Percentiles rank a stretch among this genome's conserved stretches.
Evolutionary conservation across 257 asterid species (phyloP).

Genomic region (Cruciata laevipes): DNA sequence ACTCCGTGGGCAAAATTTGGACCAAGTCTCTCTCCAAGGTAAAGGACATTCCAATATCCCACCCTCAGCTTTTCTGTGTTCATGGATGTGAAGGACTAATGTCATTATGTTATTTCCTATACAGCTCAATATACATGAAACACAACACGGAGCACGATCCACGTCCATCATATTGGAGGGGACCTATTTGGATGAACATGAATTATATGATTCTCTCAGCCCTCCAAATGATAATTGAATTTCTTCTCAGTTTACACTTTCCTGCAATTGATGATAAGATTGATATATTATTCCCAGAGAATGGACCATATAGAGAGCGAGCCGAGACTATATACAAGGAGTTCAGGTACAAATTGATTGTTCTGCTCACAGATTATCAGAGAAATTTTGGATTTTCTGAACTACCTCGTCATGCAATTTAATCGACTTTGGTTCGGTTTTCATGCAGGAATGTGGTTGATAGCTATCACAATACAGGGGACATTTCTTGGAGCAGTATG

Average conservation of each 20-base stretch:
- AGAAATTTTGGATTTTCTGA: neutral
- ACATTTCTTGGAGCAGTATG: constrained; percentile 93
- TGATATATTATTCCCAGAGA: constrained; percentile 39
- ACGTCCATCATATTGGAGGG: constrained; percentile 99
- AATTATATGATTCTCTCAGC: constrained; percentile 88
- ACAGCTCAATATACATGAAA: constrained; percentile 86
- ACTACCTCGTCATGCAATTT: neutral
- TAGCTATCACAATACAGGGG: constrained; percentile 68
- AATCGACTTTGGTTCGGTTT: neutral
- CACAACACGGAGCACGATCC: constrained; percentile 95
- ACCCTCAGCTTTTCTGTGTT: neutral
- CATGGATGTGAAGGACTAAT: neutral
- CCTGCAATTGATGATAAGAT: neutral
- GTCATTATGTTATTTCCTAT: neutral
- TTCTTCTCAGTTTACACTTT: neutral
- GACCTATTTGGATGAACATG: constrained; percentile 98
- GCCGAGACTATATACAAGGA: constrained; percentile 64
- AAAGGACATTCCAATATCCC: constrained; percentile 11
- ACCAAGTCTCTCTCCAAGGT: constrained; percentile 86
- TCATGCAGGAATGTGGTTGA: constrained; percentile 65
- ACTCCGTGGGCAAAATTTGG: constrained; percentile 81
- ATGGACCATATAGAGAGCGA: constrained; percentile 79
- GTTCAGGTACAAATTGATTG: constrained; percentile 40
- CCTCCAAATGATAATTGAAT: constrained; percentile 28
- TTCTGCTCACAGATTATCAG: neutral